Conservation (phyloP, 805 yeast species). For the Millerago galiae region DNA sequence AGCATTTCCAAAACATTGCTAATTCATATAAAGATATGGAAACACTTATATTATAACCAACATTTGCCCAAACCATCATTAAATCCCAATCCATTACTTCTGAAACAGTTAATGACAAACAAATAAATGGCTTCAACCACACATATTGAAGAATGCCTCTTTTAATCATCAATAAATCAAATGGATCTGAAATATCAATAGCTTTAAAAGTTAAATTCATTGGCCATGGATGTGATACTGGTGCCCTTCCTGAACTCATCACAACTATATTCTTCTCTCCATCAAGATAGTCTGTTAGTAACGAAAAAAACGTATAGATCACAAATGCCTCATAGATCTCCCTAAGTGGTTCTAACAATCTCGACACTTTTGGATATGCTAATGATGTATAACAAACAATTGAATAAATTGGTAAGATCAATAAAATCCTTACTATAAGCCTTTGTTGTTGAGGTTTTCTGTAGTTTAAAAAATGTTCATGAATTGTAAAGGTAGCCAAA, state of each 20-base stretch:
- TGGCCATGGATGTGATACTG: slow-evolving; percentile 57
- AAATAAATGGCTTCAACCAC: slow-evolving; percentile 87
- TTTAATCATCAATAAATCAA: slow-evolving; percentile 67
- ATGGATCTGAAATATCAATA: slow-evolving; percentile 83
- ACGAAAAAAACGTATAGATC: slow-evolving; percentile 83
- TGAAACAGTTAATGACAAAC: slow-evolving; percentile 43
- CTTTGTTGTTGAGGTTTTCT: slow-evolving; percentile 87
- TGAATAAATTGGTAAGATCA: slow-evolving; percentile 79
- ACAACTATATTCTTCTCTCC: slow-evolving; percentile 87
- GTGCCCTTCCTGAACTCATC: slow-evolving; percentile 61
- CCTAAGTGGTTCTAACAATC: slow-evolving; percentile 62
- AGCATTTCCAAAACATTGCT: slow-evolving; percentile 89
- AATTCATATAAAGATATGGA: slow-evolving; percentile 76
- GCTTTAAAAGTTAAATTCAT: slow-evolving; percentile 43
- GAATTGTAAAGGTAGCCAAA: slow-evolving; percentile 24
- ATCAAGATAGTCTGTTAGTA: slow-evolving; percentile 77
- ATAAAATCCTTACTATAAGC: slow-evolving; percentile 69
- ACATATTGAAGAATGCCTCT: slow-evolving; percentile 89
- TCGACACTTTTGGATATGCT: slow-evolving; percentile 37
- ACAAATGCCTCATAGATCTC: slow-evolving; percentile 96
- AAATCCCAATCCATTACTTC: slow-evolving; percentile 45
- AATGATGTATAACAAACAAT: slow-evolving; percentile 59
- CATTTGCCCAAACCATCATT: slow-evolving; percentile 55
- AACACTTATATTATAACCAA: slow-evolving; percentile 74
- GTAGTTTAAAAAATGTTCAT: slow-evolving; percentile 60